Evolutionary conservation across 2,329 filamentous ascomycete genomes (phyloP), one percentile per base, ranked within the genome.

Genomic region (Pseudohalonectria lignicola): DNA sequence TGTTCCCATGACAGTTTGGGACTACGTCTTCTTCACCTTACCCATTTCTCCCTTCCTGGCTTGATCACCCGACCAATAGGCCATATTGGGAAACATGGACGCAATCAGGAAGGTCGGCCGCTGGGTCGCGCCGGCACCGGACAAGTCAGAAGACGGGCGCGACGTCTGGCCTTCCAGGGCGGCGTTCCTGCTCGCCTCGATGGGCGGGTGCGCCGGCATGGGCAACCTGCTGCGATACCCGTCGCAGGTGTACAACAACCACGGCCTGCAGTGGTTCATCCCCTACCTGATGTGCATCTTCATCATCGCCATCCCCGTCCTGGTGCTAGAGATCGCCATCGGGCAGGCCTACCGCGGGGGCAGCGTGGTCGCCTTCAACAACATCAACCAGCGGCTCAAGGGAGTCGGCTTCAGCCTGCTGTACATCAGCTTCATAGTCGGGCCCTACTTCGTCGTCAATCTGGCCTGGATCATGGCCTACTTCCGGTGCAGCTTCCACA

Each of bases 311-410:
- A 74, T 76, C 32, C 72, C 71, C 0, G 62, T 66, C 0, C 60
- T 76, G 28, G 63, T 74, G 11, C 62, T 75, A 17, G 72, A 76
- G 49, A 71, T 76, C 36, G 82, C 82, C 38, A 86, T 84, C 37
- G 86, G 86, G 34, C 82, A 75, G 47, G 70, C 71, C 4, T 73
- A 74, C 47, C 68, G 69, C 11, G 70, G 68, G 29, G 71, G 71
- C 11, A 66, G 63, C 3, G 67, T 73, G 29, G 66, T 74, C 38
- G 69, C 71, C 4, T 74, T 63, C 49, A 67, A 69, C 55, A 71
- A 66, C 44, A 56, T 76, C 42, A 63, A 72, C 47, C 53, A 61
- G 37, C 61, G 71, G 7, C 55, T 75, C 25, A 73, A 70, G 45
- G 72, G 71, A 3, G 59, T 69, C 3, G 73, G 72, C 0, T 54